Conservation (phyloP, 2,329 filamentous ascomycete species). For the Colletotrichum theobromicola region DNA sequence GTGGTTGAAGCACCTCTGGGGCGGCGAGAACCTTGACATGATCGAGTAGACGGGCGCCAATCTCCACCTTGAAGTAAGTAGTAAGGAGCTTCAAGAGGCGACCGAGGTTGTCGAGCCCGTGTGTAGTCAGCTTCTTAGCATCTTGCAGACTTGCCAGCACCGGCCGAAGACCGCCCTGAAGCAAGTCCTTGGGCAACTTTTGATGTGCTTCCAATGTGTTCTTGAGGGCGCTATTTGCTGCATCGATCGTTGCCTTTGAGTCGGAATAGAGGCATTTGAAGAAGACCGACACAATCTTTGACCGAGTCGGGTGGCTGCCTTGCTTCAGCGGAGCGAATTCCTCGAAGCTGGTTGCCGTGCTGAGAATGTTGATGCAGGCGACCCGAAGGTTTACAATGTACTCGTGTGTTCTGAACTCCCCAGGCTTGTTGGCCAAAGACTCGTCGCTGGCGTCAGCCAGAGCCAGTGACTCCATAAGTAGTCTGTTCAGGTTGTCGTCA, state of each 20-base stretch:
- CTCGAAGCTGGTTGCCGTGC: constrained; percentile 90
- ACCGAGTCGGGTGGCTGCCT: constrained; percentile 67
- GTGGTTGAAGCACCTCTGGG: constrained; percentile 78
- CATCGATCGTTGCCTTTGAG: constrained; percentile 89
- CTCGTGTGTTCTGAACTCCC: constrained; percentile 94
- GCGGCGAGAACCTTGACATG: constrained; percentile 93
- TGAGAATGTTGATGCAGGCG: constrained; percentile 90
- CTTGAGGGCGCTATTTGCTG: constrained; percentile 88
- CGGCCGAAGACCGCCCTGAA: constrained; percentile 91
- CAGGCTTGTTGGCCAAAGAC: constrained; percentile 87
- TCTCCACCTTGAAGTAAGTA: constrained; percentile 99
- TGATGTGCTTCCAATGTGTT: constrained; percentile 87
- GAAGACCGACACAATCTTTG: constrained; percentile 88
- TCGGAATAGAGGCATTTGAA: constrained; percentile 98
- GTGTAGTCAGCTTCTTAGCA: constrained; percentile 85
- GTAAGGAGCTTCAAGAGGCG: constrained; percentile 89
- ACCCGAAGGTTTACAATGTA: constrained; percentile 91
- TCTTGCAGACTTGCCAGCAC: constrained; percentile 98
- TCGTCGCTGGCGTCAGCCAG: constrained; percentile 95
- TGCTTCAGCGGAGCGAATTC: constrained; percentile 77
- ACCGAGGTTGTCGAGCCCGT: constrained; percentile 89
- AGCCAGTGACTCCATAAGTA: constrained; percentile 92
- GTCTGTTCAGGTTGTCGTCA: constrained; percentile 86
- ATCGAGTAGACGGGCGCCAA: constrained; percentile 89
- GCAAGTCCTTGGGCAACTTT: constrained; percentile 91